Conservation (phyloP, 139 green algal species). For the Auxenochlorella protothecoides region DNA sequence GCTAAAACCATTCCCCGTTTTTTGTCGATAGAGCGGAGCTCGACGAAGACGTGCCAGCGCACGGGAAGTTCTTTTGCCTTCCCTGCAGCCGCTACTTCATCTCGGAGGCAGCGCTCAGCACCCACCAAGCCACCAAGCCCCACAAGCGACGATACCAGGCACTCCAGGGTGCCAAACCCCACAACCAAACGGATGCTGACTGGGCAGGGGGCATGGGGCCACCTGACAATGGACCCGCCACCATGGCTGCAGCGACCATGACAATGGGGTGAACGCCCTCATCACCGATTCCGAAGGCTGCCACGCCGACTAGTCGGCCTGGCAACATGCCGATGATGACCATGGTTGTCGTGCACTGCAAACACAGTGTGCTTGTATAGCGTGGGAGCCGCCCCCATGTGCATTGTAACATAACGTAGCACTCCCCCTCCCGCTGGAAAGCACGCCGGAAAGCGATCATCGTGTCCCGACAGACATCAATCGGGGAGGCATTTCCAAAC, state of each 20-base stretch:
- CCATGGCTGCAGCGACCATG: background rate
- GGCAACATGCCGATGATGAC: no score
- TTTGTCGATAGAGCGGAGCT: slow-evolving; percentile 38
- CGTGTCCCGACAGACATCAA: no score
- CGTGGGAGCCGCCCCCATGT: background rate
- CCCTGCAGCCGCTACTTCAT: slow-evolving; percentile 34
- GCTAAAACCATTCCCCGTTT: background rate
- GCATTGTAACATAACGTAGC: background rate
- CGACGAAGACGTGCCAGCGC: slow-evolving; percentile 65
- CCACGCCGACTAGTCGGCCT: no score
- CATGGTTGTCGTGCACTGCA: background rate
- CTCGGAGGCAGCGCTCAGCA: slow-evolving; percentile 31
- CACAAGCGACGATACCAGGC: slow-evolving; percentile 67
- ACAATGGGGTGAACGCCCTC: no score
- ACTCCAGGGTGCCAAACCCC: slow-evolving; percentile 54
- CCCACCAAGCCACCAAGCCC: slow-evolving; percentile 55
- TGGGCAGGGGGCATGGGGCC: slow-evolving; percentile 59
- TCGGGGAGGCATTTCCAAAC: no score
- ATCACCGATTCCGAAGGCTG: no score
- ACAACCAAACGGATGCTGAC: slow-evolving; percentile 74
- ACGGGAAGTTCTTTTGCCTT: slow-evolving; percentile 36
- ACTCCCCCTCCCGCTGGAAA: background rate
- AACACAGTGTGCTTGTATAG: background rate
- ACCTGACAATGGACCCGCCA: slow-evolving; percentile 54
- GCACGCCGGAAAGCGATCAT: no score